Evolutionary conservation across 2,329 filamentous ascomycete species (phyloP).

Genomic region (Pezizomycotina sp.): DNA sequence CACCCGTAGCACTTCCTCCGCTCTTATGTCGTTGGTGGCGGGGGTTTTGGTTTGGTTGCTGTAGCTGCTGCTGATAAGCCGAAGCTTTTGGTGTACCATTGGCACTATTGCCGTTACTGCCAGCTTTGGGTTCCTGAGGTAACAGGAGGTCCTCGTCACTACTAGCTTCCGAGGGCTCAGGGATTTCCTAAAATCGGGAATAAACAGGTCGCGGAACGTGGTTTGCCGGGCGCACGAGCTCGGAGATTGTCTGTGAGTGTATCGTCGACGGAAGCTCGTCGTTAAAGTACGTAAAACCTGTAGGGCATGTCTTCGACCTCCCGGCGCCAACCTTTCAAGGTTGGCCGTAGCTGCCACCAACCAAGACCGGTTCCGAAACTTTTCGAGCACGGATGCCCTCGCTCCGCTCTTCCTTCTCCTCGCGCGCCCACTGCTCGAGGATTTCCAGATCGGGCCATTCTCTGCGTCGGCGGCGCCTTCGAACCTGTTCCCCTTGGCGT

Average conservation of each 20-base stretch:
- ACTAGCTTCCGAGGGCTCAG: conserved; percentile 7
- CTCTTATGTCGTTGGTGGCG: no score
- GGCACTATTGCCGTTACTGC: conserved; percentile 2
- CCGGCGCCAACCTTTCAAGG: conserved; percentile 55
- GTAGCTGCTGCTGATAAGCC: no score
- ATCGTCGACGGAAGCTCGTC: conserved; percentile 92
- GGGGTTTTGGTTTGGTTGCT: no score
- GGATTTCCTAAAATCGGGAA: conserved; percentile 51
- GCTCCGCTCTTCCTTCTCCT: conserved; percentile 76
- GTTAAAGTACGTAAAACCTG: conserved; percentile 96
- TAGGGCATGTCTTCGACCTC: conserved; percentile 82
- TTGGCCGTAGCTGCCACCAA: conserved; percentile 78
- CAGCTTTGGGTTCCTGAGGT: conserved; percentile 4
- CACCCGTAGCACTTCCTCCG: no score
- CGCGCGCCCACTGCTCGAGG: conserved; percentile 73
- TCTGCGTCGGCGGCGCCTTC: conserved; percentile 43
- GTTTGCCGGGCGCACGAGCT: conserved; percentile 64
- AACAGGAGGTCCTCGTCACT: conserved; percentile 4
- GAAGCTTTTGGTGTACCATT: conserved; percentile 25
- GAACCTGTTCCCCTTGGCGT: no score
- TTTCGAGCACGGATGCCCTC: conserved; percentile 70
- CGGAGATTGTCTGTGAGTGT: conserved; percentile 80
- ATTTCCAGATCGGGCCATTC: conserved; percentile 76
- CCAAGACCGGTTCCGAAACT: conserved; percentile 81
- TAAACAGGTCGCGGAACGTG: conserved; percentile 73